Conservation (phyloP, 192 early-diverging fungal genomes). For the Gryganskiella cystojenkinii region DNA sequence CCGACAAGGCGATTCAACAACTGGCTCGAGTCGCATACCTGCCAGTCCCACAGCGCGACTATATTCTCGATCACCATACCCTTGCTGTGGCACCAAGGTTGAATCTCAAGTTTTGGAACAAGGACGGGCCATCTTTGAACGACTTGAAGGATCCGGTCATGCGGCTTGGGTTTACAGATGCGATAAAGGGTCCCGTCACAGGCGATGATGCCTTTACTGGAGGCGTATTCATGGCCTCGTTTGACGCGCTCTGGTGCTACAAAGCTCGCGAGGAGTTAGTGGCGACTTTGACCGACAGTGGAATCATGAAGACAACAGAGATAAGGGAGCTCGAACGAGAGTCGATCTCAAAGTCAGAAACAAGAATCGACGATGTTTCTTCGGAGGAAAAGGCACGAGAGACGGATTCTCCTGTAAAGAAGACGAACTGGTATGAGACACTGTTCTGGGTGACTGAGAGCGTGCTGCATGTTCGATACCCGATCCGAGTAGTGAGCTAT, state of each 20-base stretch:
- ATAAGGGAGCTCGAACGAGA: too few species aligned
- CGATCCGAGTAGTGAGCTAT: not conserved
- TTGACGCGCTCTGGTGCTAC: constrained; percentile 31
- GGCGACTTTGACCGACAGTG: too few species aligned
- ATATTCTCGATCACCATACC: constrained; percentile 1
- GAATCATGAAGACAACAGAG: too few species aligned
- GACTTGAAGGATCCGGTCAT: constrained; percentile 19
- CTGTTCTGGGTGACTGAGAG: not conserved
- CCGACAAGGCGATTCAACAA: not conserved
- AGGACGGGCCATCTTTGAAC: not conserved
- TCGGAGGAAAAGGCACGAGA: not conserved
- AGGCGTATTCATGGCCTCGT: constrained; percentile 21
- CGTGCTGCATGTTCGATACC: not conserved
- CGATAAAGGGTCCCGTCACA: not conserved
- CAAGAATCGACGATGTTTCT: too few species aligned
- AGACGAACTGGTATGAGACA: not conserved
- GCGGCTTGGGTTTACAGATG: constrained; percentile 5
- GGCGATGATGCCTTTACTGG: constrained; percentile 16
- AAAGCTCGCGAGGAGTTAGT: not conserved
- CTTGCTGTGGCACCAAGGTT: not conserved
- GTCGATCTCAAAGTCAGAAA: too few species aligned
- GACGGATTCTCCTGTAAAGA: too few species aligned
- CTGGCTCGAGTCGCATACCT: constrained; percentile 7
- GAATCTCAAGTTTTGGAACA: constrained; percentile 1
- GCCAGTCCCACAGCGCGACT: not conserved